Evolutionary conservation across 2,329 filamentous ascomycete genomes (phyloP).

Genomic region (Trichoderma atrobrunneum): DNA sequence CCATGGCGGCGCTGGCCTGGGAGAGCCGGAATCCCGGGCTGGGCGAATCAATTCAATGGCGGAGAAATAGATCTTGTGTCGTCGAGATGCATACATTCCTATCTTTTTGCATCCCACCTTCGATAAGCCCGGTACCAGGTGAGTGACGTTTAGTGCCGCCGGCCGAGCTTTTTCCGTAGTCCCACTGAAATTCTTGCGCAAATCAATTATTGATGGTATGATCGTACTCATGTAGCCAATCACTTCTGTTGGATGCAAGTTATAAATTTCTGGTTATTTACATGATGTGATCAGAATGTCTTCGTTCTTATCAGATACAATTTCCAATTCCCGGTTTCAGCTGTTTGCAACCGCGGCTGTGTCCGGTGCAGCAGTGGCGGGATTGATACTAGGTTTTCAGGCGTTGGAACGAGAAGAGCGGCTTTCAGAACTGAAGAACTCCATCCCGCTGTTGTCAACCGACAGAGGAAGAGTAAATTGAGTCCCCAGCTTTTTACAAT

Average conservation of each 20-base stretch:
- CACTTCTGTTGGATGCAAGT: background rate
- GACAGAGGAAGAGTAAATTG: slow-evolving; percentile 25
- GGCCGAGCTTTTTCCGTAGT: too few species aligned
- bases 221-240: background rate
- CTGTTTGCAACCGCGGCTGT: slow-evolving; percentile 68
- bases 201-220: background rate
- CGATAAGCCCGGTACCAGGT: too few species aligned
- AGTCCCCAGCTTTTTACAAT: background rate
- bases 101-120: background rate
- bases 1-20: slow-evolving; percentile 33
- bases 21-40: slow-evolving; percentile 17
- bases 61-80: background rate
- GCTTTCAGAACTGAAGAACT: slow-evolving; percentile 56
- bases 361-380: slow-evolving; percentile 59
- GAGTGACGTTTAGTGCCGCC: too few species aligned
- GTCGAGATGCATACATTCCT: background rate
- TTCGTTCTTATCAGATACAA: slow-evolving; percentile 43
- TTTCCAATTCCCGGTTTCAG: slow-evolving; percentile 53
- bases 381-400: slow-evolving; percentile 62
- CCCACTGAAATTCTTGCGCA: background rate
- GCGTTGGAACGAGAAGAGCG: slow-evolving; percentile 54
- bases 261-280: background rate
- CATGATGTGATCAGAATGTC: slow-evolving; percentile 36
- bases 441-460: slow-evolving; percentile 46
- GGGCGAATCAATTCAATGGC: background rate